phyloP scores from a whole-genome alignment of 192 early-diverging fungal species.

The Umbelopsis sp. region DNA sequence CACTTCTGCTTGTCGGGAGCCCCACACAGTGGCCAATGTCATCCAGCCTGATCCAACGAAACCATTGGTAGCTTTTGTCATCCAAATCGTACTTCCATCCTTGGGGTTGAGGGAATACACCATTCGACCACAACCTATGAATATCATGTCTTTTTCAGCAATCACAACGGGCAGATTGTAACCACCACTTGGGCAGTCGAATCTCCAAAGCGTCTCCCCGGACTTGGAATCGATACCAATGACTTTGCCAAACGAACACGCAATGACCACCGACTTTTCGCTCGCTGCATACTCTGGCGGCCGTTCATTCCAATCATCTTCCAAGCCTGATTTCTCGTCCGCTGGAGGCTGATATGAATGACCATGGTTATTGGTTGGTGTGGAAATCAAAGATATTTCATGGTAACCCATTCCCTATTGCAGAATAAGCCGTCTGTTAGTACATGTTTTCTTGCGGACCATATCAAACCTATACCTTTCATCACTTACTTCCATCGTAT shows the following conservation, averaged over 20 bases:
- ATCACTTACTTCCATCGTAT: conserved; percentile 28
- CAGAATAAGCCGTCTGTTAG: background rate
- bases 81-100: conserved; percentile 11
- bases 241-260: conserved; percentile 20
- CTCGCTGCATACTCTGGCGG: background rate
- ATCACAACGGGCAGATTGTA: conserved; percentile 3
- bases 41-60: conserved; percentile 8
- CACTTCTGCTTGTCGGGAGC: conserved; percentile 18
- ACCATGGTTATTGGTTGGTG: conserved; percentile 12
- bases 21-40: conserved; percentile 23
- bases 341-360: background rate
- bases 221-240: conserved; percentile 19
- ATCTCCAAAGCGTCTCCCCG: conserved; percentile 9
- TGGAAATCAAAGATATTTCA: conserved; percentile 22
- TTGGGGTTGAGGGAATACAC: conserved; percentile 18
- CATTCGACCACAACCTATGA: conserved; percentile 16
- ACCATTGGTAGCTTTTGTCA: background rate
- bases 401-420: conserved; percentile 25
- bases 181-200: conserved; percentile 18
- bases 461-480: no score
- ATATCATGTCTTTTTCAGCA: background rate
- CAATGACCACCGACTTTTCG: conserved; percentile 7
- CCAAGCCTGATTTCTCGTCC: background rate
- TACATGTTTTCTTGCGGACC: background rate
- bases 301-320: background rate